These are phyloP conservation scores for Schizophyllum commune DNA, from an alignment of 1,284 basidiomycete genomes.

Conservation along the genomic window DNA sequence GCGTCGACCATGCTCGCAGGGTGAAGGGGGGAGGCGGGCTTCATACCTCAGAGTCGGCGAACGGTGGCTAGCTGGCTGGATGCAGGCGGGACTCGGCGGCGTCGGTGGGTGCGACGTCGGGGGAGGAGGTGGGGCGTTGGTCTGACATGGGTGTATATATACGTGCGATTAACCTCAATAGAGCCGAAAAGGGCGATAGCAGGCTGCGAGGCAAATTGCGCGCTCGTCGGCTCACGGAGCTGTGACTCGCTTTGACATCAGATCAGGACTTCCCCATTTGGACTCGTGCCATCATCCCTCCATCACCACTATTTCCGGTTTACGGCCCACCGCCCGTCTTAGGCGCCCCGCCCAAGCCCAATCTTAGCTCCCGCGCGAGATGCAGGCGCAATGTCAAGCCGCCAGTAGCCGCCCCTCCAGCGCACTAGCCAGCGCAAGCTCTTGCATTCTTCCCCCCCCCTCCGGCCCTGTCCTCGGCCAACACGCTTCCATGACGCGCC, in stretches of 20 bases:
- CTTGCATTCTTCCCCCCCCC: not conserved
- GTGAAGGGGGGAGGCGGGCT: constrained; percentile 28
- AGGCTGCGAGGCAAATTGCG: not conserved
- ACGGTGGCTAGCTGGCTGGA: no score
- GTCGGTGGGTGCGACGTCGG: not conserved
- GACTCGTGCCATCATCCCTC: not conserved
- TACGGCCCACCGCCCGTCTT: not conserved
- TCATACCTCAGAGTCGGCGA: not conserved
- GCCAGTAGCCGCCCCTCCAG: not conserved
- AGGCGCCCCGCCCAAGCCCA: not conserved
- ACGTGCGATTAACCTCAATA: not conserved
- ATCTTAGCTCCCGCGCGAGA: not conserved
- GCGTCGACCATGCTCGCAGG: constrained; percentile 57
- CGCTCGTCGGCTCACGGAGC: not conserved
- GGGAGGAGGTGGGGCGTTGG: not conserved
- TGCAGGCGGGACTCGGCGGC: no score
- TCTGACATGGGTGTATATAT: not conserved
- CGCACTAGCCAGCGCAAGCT: not conserved
- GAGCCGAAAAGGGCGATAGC: not conserved
- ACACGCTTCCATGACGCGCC: not conserved
- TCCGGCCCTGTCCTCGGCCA: no score
- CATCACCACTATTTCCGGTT: not conserved
- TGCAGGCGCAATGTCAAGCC: not conserved
- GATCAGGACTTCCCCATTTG: not conserved
- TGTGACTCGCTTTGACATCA: not conserved